Conservation (phyloP, 495 filamentous ascomycete species). For the Aspergillus baeticus region DNA sequence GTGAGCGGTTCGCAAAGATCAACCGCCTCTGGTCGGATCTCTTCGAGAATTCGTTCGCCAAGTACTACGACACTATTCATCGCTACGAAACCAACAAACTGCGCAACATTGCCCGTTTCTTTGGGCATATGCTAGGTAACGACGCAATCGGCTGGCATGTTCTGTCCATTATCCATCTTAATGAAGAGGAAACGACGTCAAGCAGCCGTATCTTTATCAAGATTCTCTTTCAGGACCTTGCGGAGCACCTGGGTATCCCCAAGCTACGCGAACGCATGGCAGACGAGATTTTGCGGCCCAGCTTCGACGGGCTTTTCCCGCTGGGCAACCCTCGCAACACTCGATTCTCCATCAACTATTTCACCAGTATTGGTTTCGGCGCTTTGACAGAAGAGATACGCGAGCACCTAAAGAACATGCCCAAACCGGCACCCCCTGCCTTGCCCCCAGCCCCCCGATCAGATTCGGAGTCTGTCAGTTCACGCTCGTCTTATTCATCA, state of each 20-base stretch:
- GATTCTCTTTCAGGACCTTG: constrained; percentile 91
- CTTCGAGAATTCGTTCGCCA: constrained; percentile 82
- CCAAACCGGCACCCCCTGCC: constrained; percentile 71
- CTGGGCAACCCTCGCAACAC: constrained; percentile 81
- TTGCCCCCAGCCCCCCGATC: constrained; percentile 54
- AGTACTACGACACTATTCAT: constrained; percentile 97
- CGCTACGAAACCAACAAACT: constrained; percentile 92
- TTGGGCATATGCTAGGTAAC: constrained; percentile 82
- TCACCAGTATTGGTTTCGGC: constrained; percentile 96
- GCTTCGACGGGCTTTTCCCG: constrained; percentile 87
- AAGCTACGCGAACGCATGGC: constrained; percentile 72
- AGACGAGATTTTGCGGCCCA: constrained; percentile 74
- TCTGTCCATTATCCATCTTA: constrained; percentile 78
- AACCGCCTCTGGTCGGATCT: constrained; percentile 92
- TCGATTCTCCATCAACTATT: constrained; percentile 98
- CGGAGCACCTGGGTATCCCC: constrained; percentile 79
- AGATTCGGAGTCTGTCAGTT: constrained; percentile 61
- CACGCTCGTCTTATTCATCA: constrained; percentile 50
- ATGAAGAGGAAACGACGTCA: constrained; percentile 95
- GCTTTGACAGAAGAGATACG: constrained; percentile 93
- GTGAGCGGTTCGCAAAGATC: constrained; percentile 91
- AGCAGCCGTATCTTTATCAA: constrained; percentile 97
- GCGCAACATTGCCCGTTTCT: constrained; percentile 92
- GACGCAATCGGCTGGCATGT: constrained; percentile 93
- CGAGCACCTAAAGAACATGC: constrained; percentile 79